Percentiles rank a stretch among this genome's conserved stretches.
These are phyloP conservation scores for Tremella yokohamensis DNA, from an alignment of 768 basidiomycete species.

Conservation along the genomic window DNA sequence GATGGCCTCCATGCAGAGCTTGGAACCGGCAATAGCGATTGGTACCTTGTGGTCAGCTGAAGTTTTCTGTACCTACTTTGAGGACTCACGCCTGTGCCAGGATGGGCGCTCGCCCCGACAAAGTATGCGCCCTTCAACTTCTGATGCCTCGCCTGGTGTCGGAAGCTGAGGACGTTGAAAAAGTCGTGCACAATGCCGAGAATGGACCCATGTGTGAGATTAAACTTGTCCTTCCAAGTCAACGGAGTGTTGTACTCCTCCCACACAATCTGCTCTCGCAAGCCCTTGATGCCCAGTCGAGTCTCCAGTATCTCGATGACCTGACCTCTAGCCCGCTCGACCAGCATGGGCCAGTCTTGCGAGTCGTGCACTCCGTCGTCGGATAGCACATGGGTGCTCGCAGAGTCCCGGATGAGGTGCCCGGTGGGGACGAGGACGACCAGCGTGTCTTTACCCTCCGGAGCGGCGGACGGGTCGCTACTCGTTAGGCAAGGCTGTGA, in stretches of 20 bases:
- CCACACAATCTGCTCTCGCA: conserved; percentile 50
- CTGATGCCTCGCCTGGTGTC: conserved; percentile 49
- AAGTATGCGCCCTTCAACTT: conserved; percentile 52
- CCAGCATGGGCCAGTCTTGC: conserved; percentile 49
- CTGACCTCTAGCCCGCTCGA: conserved; percentile 46
- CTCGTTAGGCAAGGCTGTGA: conserved; percentile 2
- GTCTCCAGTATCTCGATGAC: conserved; percentile 47
- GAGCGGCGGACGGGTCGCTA: conserved; percentile 53
- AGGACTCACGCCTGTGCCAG: conserved; percentile 52
- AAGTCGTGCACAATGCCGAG: conserved; percentile 53
- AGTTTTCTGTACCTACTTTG: background rate
- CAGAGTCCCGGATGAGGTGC: conserved; percentile 39
- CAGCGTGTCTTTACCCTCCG: conserved; percentile 52
- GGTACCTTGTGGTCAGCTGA: conserved; percentile 34
- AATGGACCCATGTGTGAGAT: conserved; percentile 54
- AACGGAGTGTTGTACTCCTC: conserved; percentile 53
- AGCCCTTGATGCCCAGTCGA: conserved; percentile 41
- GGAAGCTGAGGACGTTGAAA: conserved; percentile 52
- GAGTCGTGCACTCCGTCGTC: conserved; percentile 13
- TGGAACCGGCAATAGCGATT: conserved; percentile 53
- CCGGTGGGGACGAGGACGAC: conserved; percentile 54
- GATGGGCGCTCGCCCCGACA: conserved; percentile 55
- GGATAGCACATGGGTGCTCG: conserved; percentile 15
- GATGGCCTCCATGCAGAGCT: conserved; percentile 50
- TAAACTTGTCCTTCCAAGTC: conserved; percentile 54